A percentile compares a stretch with the other conserved stretches of the same genome.
These are phyloP conservation scores for Cryptococcus sp. DNA, from an alignment of 1,284 basidiomycete genomes.

Conservation along the genomic window DNA sequence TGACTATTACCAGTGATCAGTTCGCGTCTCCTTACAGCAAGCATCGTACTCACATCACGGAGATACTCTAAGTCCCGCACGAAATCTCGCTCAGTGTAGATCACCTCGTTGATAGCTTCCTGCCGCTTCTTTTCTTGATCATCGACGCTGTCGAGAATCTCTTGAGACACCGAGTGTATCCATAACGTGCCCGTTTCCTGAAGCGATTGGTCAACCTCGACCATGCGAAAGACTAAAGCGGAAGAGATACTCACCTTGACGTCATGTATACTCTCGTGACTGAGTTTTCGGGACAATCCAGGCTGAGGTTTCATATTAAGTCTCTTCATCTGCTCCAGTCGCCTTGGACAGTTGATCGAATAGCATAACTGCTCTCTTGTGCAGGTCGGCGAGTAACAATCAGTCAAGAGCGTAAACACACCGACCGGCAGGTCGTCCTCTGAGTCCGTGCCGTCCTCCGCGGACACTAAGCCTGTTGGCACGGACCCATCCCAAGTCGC, in stretches of 20 bases:
- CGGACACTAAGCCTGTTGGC: background rate
- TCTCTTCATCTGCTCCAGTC: conserved; percentile 90
- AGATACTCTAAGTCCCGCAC: conserved; percentile 98
- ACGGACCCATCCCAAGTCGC: background rate
- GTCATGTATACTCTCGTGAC: conserved; percentile 79
- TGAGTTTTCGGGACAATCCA: conserved; percentile 71
- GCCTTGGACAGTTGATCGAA: conserved; percentile 90
- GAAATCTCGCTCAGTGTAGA: conserved; percentile 97
- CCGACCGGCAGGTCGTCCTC: conserved; percentile 78
- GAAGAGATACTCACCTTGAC: conserved; percentile 60
- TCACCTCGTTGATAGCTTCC: conserved; percentile 98
- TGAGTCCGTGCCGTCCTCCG: conserved; percentile 57
- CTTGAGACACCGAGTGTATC: conserved; percentile 94
- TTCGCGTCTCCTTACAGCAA: background rate
- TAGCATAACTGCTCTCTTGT: conserved; percentile 91
- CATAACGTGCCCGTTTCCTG: conserved; percentile 91
- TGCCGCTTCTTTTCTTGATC: conserved; percentile 95
- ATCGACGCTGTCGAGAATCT: conserved; percentile 87
- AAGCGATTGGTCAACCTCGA: background rate
- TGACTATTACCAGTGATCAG: conserved; percentile 56
- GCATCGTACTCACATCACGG: conserved; percentile 70
- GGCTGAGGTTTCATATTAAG: conserved; percentile 90
- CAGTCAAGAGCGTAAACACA: conserved; percentile 94
- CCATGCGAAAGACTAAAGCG: too few relatives aligned
- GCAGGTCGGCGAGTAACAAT: conserved; percentile 98